Conservation (phyloP, 2,329 filamentous ascomycete species). For the Colletotrichum liriopes region DNA sequence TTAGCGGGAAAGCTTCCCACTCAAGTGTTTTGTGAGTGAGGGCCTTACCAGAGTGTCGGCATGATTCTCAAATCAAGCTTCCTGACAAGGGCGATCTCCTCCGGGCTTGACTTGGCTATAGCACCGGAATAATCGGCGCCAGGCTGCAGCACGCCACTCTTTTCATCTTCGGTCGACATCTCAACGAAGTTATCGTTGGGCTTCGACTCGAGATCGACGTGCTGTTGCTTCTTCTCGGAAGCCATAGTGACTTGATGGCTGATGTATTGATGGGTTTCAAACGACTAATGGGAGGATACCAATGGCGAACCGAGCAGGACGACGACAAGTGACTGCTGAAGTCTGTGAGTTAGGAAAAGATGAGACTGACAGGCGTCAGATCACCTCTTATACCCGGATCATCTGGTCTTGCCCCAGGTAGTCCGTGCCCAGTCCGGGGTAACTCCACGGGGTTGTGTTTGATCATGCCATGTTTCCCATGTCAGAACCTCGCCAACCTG, state of each 20-base stretch:
- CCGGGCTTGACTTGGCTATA: slow-evolving; percentile 51
- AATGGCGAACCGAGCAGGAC: neutral
- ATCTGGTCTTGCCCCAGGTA: slow-evolving; percentile 5
- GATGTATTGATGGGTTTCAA: neutral
- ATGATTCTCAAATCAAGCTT: slow-evolving; percentile 57
- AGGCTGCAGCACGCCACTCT: slow-evolving; percentile 45
- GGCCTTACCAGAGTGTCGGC: slow-evolving; percentile 55
- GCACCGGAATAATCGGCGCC: slow-evolving; percentile 54
- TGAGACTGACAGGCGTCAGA: slow-evolving; percentile 10
- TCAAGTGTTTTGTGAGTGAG: rapidly evolving
- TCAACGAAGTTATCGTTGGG: slow-evolving; percentile 47
- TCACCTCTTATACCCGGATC: slow-evolving; percentile 20
- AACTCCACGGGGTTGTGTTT: slow-evolving; percentile 31
- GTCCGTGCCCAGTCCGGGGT: slow-evolving; percentile 21
- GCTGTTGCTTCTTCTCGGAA: slow-evolving; percentile 24
- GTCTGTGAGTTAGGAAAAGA: slow-evolving; percentile 13
- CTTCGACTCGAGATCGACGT: slow-evolving; percentile 46
- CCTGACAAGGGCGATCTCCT: slow-evolving; percentile 55
- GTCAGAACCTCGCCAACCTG: neutral
- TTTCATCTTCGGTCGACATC: slow-evolving; percentile 44
- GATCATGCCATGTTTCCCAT: slow-evolving; percentile 18
- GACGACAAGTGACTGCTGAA: neutral
- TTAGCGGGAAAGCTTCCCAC: neutral
- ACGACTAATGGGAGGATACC: neutral
- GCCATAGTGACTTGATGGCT: slow-evolving; percentile 1